phyloP scores from a whole-genome alignment of 2,329 filamentous ascomycete species.

The Colletotrichum lupini region DNA sequence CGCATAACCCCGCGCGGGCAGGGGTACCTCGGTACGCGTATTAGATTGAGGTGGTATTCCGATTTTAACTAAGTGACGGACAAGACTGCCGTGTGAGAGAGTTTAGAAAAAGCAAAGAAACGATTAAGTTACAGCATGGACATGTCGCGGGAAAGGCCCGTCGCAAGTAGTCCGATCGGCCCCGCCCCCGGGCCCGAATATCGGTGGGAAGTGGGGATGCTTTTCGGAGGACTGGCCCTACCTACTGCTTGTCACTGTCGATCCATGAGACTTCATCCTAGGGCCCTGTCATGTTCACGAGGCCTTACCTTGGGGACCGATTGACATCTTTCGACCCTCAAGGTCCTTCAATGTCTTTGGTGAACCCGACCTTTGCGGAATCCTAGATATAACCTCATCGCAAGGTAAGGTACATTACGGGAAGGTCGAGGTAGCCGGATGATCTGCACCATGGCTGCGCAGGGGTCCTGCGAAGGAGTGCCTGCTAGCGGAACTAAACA shows the following conservation, averaged over 20 bases:
- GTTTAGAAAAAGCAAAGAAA: background rate
- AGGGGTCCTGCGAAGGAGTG: background rate
- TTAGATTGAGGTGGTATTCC: background rate
- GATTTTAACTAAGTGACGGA: background rate
- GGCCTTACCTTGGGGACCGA: too few species aligned
- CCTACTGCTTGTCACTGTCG: background rate
- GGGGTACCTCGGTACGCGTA: conserved; percentile 1
- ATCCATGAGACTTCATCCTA: background rate
- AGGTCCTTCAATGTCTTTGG: background rate
- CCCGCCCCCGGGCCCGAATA: background rate
- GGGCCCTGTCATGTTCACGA: background rate
- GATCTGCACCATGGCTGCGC: background rate
- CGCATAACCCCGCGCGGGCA: conserved; percentile 8
- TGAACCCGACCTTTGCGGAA: background rate
- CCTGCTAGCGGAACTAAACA: too few species aligned
- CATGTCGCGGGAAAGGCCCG: background rate
- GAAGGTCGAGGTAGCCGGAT: background rate
- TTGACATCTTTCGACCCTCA: background rate
- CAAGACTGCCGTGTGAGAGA: background rate
- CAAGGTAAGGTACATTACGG: too few species aligned
- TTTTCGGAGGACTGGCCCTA: background rate
- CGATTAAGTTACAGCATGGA: background rate
- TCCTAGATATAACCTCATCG: background rate
- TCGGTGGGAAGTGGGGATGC: background rate
- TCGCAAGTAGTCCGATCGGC: too few species aligned